Base-by-base conservation (phyloP, 2,329 filamentous ascomycete genomes). In the Colletotrichum tanaceti region DNA sequence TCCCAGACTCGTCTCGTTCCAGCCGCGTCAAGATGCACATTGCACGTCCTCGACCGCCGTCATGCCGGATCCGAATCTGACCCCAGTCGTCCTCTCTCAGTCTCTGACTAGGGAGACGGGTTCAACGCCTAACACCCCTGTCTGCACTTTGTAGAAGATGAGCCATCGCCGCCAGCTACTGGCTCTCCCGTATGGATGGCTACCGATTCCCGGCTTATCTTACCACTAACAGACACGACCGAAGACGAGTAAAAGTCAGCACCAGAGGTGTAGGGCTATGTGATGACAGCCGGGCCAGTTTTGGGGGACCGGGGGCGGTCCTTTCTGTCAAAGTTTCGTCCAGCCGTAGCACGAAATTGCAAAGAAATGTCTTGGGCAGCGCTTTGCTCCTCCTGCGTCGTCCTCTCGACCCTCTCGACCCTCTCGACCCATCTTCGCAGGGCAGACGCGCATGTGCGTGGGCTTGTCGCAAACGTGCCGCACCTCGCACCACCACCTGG, bases 1-100 rank as follows among this genome's bases (percentile, higher is more conserved):
- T 68, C 65, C 65, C 61, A 68, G 65, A 68, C 65, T 68, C 61
- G 61, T 68, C 54, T 68, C 55, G 65, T 68, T 68, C 65, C 65
- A 68, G 65, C 61, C 55, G 55, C 49, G 61, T 68, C 55, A 55
- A 68, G 49, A 43, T 54, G 61, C 60, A 65, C 43, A 49, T 38
- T 65, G 54, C 49, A 46, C 61, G 41, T 59, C 53, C 57, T 58
- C 52, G 24, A 39, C 32, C 20, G 44, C 59, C 52, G 43, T 41
- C 24, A 50, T 35, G 28, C 39, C 61, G 54, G 65, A 65, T 50
- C 54, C 65, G 61, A 68, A n/a, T 54, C 54, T 65, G 58, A 47
- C 46, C 41, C 49, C 32, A 35, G 35, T 28, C 32, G 28, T n/a
- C 35, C 20, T 41, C 18, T 41, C 50, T 18, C 5, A 14, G 11